These are phyloP conservation scores for Zea luxurians DNA, from an alignment of 176 grass and related monocot species.

Conservation along the genomic window DNA sequence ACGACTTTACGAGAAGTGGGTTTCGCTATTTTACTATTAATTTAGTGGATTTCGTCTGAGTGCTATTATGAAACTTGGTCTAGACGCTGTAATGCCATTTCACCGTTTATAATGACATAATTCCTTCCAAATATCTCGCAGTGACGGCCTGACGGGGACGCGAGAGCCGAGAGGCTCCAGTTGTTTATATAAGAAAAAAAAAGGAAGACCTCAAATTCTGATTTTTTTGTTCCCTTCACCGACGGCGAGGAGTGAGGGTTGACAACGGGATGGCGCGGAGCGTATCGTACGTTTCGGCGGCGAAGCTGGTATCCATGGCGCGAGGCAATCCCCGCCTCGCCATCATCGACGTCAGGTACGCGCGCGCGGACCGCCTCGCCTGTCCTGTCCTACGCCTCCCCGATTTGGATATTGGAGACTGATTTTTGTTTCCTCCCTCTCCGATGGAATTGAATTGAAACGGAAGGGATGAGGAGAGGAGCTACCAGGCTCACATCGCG, in stretches of 20 bases:
- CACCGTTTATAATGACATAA: too few relatives aligned
- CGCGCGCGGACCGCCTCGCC: background rate
- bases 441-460: background rate
- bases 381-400: background rate
- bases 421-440: background rate
- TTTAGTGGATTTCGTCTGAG: too few relatives aligned
- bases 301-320: slow-evolving; percentile 68
- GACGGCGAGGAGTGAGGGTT: background rate
- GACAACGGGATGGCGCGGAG: slow-evolving; percentile 50
- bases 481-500: slow-evolving; percentile 68
- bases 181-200: too few relatives aligned
- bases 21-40: too few relatives aligned
- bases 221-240: background rate
- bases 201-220: background rate
- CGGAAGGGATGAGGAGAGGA: slow-evolving; percentile 88
- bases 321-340: slow-evolving; percentile 51
- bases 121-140: too few relatives aligned
- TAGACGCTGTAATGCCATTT: too few relatives aligned
- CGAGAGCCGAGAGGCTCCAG: too few relatives aligned
- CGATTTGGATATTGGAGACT: background rate
- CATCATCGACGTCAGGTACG: slow-evolving; percentile 78
- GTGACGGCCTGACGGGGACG: too few relatives aligned
- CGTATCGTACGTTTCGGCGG: slow-evolving; percentile 62
- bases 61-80: too few relatives aligned
- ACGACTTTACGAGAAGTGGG: too few relatives aligned